Evolutionary conservation across 768 basidiomycete species (phyloP).

Genomic region (Cantharellus cinnabarinus): DNA sequence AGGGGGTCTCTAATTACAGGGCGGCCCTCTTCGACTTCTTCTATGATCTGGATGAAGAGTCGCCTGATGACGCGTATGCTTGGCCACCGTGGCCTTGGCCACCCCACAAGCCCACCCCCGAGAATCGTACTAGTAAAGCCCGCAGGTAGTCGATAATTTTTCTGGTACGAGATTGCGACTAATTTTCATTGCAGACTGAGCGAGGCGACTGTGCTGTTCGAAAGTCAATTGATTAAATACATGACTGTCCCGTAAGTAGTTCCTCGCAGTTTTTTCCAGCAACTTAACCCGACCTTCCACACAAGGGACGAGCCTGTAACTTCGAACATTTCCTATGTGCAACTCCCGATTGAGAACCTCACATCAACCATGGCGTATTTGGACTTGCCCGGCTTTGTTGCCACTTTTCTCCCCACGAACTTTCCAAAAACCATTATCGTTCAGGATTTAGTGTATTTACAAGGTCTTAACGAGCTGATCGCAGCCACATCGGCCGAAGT

Average conservation of each 20-base stretch:
- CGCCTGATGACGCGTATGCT: slow-evolving; percentile 16
- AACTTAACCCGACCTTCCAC: slow-evolving; percentile 2
- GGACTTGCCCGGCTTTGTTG: slow-evolving; percentile 67
- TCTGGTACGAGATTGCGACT: background rate
- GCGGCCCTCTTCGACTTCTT: slow-evolving; percentile 47
- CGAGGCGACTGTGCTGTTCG: slow-evolving; percentile 52
- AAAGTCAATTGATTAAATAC: slow-evolving; percentile 53
- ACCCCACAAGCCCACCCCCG: slow-evolving; percentile 35
- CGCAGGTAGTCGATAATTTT: slow-evolving; percentile 10
- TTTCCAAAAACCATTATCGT: slow-evolving; percentile 63
- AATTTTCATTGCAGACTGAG: slow-evolving; percentile 27
- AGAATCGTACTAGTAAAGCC: slow-evolving; percentile 33
- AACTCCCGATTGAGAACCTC: slow-evolving; percentile 36
- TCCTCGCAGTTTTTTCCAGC: background rate
- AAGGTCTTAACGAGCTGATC: slow-evolving; percentile 47
- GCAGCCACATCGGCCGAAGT: slow-evolving; percentile 43
- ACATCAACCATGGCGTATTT: slow-evolving; percentile 52
- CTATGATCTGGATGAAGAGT: slow-evolving; percentile 30
- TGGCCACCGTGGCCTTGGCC: slow-evolving; percentile 19
- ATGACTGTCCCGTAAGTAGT: slow-evolving; percentile 54
- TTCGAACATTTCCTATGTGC: slow-evolving; percentile 62
- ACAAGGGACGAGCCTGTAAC: slow-evolving; percentile 59
- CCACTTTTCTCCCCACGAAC: slow-evolving; percentile 58
- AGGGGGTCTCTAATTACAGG: slow-evolving; percentile 84
- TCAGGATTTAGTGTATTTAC: slow-evolving; percentile 59